Evolutionary conservation across 2,329 filamentous ascomycete genomes (phyloP).

Genomic region (Sporothrix humicola): DNA sequence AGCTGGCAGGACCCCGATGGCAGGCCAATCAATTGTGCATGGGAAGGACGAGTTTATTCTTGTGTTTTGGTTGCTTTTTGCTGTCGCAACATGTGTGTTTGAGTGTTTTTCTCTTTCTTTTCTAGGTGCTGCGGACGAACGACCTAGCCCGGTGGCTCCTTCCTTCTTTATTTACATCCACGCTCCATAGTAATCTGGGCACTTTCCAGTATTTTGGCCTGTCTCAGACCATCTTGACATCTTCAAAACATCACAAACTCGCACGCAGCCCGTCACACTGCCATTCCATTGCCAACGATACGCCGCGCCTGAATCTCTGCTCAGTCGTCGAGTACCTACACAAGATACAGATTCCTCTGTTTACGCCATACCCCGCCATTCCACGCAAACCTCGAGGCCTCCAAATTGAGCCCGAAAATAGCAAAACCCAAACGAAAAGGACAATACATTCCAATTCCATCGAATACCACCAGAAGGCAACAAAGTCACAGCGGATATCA

Average conservation of each 20-base stretch:
- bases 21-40: constrained; percentile 33
- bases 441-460: neutral
- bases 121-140: neutral
- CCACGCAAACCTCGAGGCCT: constrained; percentile 11
- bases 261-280: constrained; percentile 15
- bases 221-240: neutral
- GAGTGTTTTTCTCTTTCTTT: neutral
- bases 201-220: neutral
- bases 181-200: constrained; percentile 13
- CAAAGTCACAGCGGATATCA: neutral
- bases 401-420: neutral
- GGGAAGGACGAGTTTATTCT: constrained; percentile 1
- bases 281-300: neutral
- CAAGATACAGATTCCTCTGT: neutral
- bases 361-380: constrained; percentile 20
- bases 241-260: constrained; percentile 18
- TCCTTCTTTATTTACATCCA: constrained; percentile 27
- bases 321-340: neutral
- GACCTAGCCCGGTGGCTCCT: constrained; percentile 23
- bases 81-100: neutral
- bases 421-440: neutral
- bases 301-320: neutral
- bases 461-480: neutral
- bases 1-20: constrained; percentile 22
- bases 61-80: constrained; percentile 21